A percentile compares a stretch with the other conserved stretches of the same genome.
Conservation (phyloP, 495 filamentous ascomycete species). For the Tuber brumale region DNA sequence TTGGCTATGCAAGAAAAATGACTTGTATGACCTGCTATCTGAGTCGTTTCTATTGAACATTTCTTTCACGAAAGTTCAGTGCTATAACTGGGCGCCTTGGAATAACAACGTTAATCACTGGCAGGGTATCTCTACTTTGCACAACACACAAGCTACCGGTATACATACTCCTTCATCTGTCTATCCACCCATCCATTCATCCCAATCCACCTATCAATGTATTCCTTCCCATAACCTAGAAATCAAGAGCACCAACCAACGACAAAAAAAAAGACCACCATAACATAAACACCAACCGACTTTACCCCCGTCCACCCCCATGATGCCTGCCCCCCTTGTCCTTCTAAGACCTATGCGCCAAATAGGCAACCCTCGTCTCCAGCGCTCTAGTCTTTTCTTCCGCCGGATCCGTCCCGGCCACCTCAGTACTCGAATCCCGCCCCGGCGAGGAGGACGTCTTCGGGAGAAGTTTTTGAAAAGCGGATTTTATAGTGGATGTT, state of each 20-base stretch:
- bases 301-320: neutral
- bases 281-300: neutral
- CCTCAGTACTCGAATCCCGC: neutral
- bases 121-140: neutral
- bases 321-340: neutral
- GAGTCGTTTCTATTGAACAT: neutral
- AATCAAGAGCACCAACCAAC: neutral
- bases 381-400: neutral
- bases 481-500: neutral
- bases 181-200: neutral
- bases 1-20: no score
- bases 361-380: neutral
- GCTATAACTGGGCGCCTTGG: neutral
- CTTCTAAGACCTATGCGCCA: neutral
- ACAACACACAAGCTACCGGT: neutral
- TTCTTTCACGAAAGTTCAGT: neutral
- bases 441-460: neutral
- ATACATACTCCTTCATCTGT: neutral
- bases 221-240: neutral
- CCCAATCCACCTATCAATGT: no score
- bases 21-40: neutral
- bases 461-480: neutral
- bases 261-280: neutral
- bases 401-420: neutral
- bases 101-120: neutral